Conservation (phyloP, 2,329 filamentous ascomycete genomes). For the Diaporthe ilicicola region DNA sequence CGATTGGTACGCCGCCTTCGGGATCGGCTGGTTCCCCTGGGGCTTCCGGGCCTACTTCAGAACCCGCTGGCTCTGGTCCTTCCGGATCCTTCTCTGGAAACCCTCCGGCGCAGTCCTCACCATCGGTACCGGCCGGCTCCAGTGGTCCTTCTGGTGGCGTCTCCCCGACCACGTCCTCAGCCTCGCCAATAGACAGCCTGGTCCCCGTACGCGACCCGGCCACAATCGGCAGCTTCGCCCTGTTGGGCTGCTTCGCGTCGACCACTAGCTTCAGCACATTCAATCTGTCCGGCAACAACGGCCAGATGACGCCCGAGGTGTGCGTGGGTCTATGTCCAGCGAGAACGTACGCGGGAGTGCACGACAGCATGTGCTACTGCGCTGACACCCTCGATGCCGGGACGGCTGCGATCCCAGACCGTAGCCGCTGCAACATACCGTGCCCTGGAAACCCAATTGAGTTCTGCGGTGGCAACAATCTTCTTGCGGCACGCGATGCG, state of each 20-base stretch:
- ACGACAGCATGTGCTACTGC: conserved; percentile 51
- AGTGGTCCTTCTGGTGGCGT: neutral
- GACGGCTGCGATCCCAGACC: conserved; percentile 46
- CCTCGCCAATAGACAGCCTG: conserved; percentile 21
- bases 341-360: conserved; percentile 28
- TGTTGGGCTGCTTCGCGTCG: conserved; percentile 42
- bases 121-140: neutral
- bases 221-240: conserved; percentile 26
- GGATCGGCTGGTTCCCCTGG: neutral
- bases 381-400: conserved; percentile 50
- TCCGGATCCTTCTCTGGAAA: neutral
- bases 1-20: neutral
- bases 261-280: conserved; percentile 58
- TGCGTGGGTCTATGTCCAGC: conserved; percentile 23
- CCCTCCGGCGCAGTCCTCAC: neutral
- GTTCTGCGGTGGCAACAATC: conserved; percentile 51
- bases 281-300: conserved; percentile 35
- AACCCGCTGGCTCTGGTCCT: neutral
- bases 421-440: conserved; percentile 45
- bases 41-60: neutral
- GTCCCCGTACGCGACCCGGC: conserved; percentile 26
- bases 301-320: conserved; percentile 30
- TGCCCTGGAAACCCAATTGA: conserved; percentile 52
- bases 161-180: conserved; percentile 10
- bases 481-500: conserved; percentile 37